Evolutionary conservation across 768 basidiomycete species (phyloP), one percentile per base, ranked within the genome.

Genomic region (Suillus spraguei): DNA sequence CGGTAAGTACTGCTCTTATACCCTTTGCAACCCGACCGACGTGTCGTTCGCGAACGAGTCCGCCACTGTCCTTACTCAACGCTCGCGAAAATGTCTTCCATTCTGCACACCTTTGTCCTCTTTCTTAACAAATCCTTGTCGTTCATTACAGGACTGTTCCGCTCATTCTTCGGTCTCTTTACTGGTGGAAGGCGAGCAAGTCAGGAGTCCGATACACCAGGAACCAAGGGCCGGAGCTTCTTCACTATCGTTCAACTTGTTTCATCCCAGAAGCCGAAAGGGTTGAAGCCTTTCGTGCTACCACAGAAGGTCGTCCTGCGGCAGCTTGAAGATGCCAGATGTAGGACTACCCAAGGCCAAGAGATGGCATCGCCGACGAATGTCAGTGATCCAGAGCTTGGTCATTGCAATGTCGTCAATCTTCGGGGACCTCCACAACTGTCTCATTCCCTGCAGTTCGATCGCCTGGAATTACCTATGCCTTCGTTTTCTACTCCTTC

Each of bases 101-200:
- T 53, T 35, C 53, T 64, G 36, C 38, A 56, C 11, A 59, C 61
- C 17, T 32, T 67, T n/a, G 58, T 56, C 20, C 61, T 67, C 54
- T 71, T 71, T 39, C 24, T 74, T 36, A 58, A 47, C 66, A 53
- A 39, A 42, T 47, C 70, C 58, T 75, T 70, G 72, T 65, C 68
- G 52, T 66, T 68, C 64, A 42, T 73, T 55, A 60, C 66, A 61
- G 71, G 70, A 49, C 74, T 74, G 68, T 72, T 70, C 60, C 72
- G 60, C 49, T 75, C 74, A 13, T 53, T 73, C 17, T 32, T 67
- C 66, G 64, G 66, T 0, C 62, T 74, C 63, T 70, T 74, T 58
- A 66, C 63, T 3, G 50, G 55, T 33, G 61, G 60, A 24, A 65
- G 66, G 44, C 66, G 64, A 47, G 24, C 71, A 0, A 28, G 64